A percentile compares a stretch with the other conserved stretches of the same genome.
These are phyloP conservation scores for Phytophthora parvispora DNA, from an alignment of 352 stramenopile genomes.

Conservation along the genomic window DNA sequence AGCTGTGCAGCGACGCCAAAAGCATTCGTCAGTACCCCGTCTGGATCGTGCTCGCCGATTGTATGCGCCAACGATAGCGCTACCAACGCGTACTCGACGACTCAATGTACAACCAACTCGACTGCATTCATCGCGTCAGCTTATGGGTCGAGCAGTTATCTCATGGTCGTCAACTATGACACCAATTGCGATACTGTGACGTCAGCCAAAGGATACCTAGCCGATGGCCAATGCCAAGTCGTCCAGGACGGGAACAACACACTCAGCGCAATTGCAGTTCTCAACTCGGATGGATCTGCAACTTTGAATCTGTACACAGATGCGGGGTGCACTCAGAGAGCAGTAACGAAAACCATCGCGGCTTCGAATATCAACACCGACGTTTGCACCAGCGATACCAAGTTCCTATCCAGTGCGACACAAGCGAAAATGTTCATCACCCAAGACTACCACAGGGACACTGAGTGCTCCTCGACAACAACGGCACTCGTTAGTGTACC, in stretches of 20 bases:
- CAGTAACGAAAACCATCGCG: neutral
- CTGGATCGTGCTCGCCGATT: neutral
- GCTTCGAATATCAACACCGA: neutral
- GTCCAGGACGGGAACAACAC: neutral
- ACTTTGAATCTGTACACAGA: slow-evolving; percentile 1
- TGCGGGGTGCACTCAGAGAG: neutral
- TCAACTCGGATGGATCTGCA: neutral
- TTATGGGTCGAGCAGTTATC: neutral
- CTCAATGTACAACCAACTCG: slow-evolving; percentile 2
- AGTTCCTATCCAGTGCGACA: neutral
- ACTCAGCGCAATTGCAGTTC: neutral
- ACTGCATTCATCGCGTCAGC: neutral
- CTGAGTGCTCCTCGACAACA: neutral
- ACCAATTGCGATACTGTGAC: neutral
- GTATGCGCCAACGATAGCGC: neutral
- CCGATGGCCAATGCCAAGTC: neutral
- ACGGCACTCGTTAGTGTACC: neutral
- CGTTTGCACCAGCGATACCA: neutral
- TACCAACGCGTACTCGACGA: neutral
- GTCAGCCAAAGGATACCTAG: neutral
- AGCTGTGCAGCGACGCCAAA: neutral
- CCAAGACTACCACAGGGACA: slow-evolving; percentile 1
- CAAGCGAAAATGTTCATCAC: slow-evolving; percentile 1
- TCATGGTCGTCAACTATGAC: slow-evolving; percentile 2
- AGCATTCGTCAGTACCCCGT: neutral